Conservation (phyloP, 202 grass and related monocot species). For the Digitaria exilis region DNA sequence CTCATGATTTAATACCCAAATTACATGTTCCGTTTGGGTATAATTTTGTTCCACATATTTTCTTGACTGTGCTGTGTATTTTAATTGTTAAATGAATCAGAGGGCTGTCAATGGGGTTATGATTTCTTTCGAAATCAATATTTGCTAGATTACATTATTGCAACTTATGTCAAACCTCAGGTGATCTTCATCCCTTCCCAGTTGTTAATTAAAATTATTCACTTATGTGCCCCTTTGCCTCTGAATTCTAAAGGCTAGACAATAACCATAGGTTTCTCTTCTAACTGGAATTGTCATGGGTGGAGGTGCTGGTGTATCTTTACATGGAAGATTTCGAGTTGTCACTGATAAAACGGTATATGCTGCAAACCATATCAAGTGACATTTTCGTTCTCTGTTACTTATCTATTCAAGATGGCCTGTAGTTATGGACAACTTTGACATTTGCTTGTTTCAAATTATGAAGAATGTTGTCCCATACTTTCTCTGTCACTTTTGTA, state of each 20-base stretch:
- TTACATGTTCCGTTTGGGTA: not conserved
- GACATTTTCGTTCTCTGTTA: not conserved
- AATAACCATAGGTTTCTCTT: constrained; percentile 71
- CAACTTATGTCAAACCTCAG: constrained; percentile 85
- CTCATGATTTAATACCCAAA: not conserved
- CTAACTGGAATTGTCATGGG: constrained; percentile 89
- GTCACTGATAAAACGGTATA: constrained; percentile 85
- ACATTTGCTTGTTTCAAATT: constrained; percentile 3
- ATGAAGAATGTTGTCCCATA: not conserved
- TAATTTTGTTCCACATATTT: constrained; percentile 15
- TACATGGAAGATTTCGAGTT: constrained; percentile 92
- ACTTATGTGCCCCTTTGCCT: not conserved
- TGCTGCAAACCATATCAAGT: not conserved
- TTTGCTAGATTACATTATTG: constrained; percentile 76
- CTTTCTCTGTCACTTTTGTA: too few relatives aligned
- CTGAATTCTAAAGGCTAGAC: constrained; percentile 10
- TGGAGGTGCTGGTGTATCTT: constrained; percentile 86
- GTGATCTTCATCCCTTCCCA: constrained; percentile 41
- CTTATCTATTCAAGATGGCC: not conserved
- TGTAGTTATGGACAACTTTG: not conserved
- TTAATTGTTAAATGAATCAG: constrained; percentile 53
- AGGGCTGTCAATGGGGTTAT: constrained; percentile 68
- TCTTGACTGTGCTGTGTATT: constrained; percentile 18
- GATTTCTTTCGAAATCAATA: constrained; percentile 70
- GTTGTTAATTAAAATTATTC: constrained; percentile 17